Evolutionary conservation across 441 rosid genomes (phyloP), one percentile per base, ranked within the genome.

Genomic region (Pelargonium exstipulatum): DNA sequence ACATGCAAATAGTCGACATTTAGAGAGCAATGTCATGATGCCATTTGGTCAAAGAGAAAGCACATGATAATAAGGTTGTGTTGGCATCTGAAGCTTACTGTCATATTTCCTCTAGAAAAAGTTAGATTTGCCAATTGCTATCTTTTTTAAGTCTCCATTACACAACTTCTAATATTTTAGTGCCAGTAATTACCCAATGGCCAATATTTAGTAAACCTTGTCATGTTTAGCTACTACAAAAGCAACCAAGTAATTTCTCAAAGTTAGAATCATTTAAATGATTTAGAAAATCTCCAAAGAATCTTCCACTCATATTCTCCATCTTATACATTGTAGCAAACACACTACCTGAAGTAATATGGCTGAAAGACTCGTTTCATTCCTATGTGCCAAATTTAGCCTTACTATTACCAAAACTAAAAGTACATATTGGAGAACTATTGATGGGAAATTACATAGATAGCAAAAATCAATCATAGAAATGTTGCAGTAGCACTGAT

Each of bases 21-120:
- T 2, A 60, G 26, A 60, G 29, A 60, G 6, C 6, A 60, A 29
- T 29, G 32, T 60, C 32, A 9, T 8, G 64, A 29, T 18, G 17
- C 12, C 49, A 45, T 45, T 8, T 45, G 49, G 13, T 45, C 49
- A 45, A 45, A 45, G 49, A 45, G 49, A 10, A 8, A 8, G 49
- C 49, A 45, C 49, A 45, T 9, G 49, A 10, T 45, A 45, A 8
- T 2, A 8, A 9, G 12, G 49, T 45, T 10, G 13, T 10, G 13
- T 10, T 60, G 35, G 32, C 32, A 60, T 64, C 46, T 49, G 10
- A 64, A 53, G 77, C 4, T 67, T 16, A 63, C 9, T 62, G 60
- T 66, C 53, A 70, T 17, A 57, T 9, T 20, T 46, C 13, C 43
- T 20, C 43, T 22, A 4, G n/a, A 9, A 18, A 60, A 60, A 9